These are phyloP conservation scores for Ampelomyces quisqualis DNA, from an alignment of 2,329 filamentous ascomycete species.

Conservation along the genomic window DNA sequence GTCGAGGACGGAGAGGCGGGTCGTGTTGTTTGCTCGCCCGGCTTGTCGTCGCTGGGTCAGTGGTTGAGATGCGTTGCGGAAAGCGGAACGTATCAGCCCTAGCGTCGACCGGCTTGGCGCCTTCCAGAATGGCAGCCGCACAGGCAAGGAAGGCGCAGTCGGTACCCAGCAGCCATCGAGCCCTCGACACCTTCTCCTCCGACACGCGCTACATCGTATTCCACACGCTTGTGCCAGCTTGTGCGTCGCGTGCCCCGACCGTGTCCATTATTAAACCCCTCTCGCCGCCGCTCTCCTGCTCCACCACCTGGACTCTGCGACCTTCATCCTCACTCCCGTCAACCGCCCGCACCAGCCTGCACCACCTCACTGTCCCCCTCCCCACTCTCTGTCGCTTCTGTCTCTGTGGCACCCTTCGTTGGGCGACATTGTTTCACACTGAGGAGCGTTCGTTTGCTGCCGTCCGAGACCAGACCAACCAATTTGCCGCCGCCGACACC, in stretches of 20 bases:
- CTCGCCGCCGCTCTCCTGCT: conserved; percentile 2
- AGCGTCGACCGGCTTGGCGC: conserved; percentile 2
- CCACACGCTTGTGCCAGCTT: conserved; percentile 14
- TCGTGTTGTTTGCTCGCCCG: conserved; percentile 13
- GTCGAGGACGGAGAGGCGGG: conserved; percentile 2
- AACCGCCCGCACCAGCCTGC: conserved; percentile 3
- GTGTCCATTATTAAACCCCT: conserved; percentile 23
- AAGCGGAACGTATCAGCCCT: conserved; percentile 5
- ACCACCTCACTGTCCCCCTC: conserved; percentile 4
- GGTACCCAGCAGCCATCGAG: conserved; percentile 1
- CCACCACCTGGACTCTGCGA: conserved; percentile 1
- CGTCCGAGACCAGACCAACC: conserved; percentile 8
- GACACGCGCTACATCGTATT: conserved; percentile 4
- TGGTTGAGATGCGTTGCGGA: conserved; percentile 1
- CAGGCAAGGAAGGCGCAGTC: conserved; percentile 5
- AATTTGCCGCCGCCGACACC: conserved; percentile 4
- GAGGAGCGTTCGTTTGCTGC: conserved; percentile 8
- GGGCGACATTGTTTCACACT: conserved; percentile 8
- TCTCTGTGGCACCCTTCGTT: conserved; percentile 4
- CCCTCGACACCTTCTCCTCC: conserved; percentile 1
- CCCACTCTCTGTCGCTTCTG: conserved; percentile 16
- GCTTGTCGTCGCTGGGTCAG: conserved; percentile 3
- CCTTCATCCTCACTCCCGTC: conserved; percentile 1
- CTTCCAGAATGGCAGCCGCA: conserved; percentile 3
- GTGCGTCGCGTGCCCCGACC: conserved; percentile 14